These are phyloP conservation scores for Clitopilus passeckerianus DNA, from an alignment of 768 basidiomycete species.

Conservation along the genomic window DNA sequence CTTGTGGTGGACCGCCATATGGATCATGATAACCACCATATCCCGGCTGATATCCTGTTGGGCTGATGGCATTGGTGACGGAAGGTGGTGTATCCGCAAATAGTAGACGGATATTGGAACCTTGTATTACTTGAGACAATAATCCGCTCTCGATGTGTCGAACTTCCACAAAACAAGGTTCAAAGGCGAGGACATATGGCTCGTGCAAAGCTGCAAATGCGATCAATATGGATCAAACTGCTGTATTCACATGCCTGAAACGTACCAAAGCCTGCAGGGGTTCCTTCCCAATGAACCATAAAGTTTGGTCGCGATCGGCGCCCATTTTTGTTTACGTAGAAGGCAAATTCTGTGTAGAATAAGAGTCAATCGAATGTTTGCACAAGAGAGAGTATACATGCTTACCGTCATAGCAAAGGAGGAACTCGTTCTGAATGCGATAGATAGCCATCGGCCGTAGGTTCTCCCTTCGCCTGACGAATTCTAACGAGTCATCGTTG, in stretches of 20 bases:
- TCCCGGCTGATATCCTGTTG: slow-evolving; percentile 21
- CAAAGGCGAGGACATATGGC: slow-evolving; percentile 95
- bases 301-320: slow-evolving; percentile 87
- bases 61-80: slow-evolving; percentile 53
- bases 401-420: slow-evolving; percentile 95
- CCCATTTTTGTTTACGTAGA: slow-evolving; percentile 97
- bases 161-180: slow-evolving; percentile 94
- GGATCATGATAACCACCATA: slow-evolving; percentile 25
- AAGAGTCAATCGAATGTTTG: slow-evolving; percentile 3
- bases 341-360: slow-evolving; percentile 78
- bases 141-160: slow-evolving; percentile 91
- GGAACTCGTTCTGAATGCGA: slow-evolving; percentile 92
- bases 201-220: slow-evolving; percentile 80
- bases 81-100: slow-evolving; percentile 94
- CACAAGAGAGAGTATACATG: slow-evolving; percentile 6
- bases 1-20: slow-evolving; percentile 18
- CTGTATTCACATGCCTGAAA: slow-evolving; percentile 2
- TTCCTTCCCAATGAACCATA: slow-evolving; percentile 96
- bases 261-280: slow-evolving; percentile 91
- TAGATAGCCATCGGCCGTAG: slow-evolving; percentile 95
- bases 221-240: slow-evolving; percentile 2
- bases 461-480: slow-evolving; percentile 86
- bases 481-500: slow-evolving; percentile 84
- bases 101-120: slow-evolving; percentile 82
- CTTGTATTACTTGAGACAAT: slow-evolving; percentile 93